Evolutionary conservation across 306 rosid genomes (phyloP).

Genomic region (Dryas alaskensis): DNA sequence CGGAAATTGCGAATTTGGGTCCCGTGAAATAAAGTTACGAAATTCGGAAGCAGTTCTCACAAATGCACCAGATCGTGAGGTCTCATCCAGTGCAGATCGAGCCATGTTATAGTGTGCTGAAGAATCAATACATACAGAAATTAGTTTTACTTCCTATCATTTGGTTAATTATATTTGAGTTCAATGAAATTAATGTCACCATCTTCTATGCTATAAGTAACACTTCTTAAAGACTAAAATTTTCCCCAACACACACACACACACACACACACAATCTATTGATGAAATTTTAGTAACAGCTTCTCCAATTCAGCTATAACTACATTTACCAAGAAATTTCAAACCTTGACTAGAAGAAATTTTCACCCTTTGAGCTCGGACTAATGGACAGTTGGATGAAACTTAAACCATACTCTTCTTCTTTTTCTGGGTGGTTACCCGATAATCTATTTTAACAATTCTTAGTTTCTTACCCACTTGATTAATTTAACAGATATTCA

Average conservation of each 20-base stretch:
- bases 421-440: background rate
- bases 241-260: too few species aligned
- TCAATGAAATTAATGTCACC: background rate
- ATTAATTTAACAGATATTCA: background rate
- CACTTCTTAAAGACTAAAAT: background rate
- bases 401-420: background rate
- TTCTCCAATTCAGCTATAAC: background rate
- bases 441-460: background rate
- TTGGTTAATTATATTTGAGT: background rate
- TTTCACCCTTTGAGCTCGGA: background rate
- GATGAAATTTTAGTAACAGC: background rate
- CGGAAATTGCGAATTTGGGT: slow-evolving; percentile 54
- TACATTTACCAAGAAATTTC: background rate
- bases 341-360: background rate
- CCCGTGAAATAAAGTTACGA: slow-evolving; percentile 56
- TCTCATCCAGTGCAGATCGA: slow-evolving; percentile 69
- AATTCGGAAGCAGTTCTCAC: slow-evolving; percentile 76
- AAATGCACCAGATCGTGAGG: slow-evolving; percentile 77
- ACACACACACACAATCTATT: background rate
- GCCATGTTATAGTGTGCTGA: slow-evolving; percentile 59
- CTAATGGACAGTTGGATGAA: background rate
- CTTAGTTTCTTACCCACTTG: slow-evolving; percentile 14
- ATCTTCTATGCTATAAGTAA: background rate
- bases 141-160: background rate
- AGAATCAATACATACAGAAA: slow-evolving; percentile 22